Percentiles rank a stretch among this genome's conserved stretches.
phyloP scores from a whole-genome alignment of 2,329 filamentous ascomycete species.

The Ilyonectria destructans region DNA sequence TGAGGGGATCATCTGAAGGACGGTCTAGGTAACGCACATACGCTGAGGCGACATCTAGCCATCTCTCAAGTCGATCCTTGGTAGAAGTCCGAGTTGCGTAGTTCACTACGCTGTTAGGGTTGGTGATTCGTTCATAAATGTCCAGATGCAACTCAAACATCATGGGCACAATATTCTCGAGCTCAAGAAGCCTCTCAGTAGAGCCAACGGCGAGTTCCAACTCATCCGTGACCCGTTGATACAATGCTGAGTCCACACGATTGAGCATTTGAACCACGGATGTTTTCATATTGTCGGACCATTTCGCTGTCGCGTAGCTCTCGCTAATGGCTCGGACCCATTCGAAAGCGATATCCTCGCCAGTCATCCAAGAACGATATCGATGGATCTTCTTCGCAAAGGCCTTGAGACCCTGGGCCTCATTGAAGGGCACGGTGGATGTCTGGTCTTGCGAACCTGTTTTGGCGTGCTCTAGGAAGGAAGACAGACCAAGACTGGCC shows the following conservation, averaged over 20 bases:
- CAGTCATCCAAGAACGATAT: constrained; percentile 63
- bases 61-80: constrained; percentile 66
- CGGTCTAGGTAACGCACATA: constrained; percentile 58
- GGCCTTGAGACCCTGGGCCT: constrained; percentile 65
- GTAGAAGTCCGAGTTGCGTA: constrained; percentile 65
- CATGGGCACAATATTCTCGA: constrained; percentile 69
- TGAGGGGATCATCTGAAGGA: constrained; percentile 57
- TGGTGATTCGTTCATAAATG: constrained; percentile 72
- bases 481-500: constrained; percentile 69
- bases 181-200: constrained; percentile 48
- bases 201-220: constrained; percentile 52
- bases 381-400: constrained; percentile 68
- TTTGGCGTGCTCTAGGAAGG: constrained; percentile 77
- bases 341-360: constrained; percentile 72
- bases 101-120: constrained; percentile 70
- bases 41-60: constrained; percentile 67
- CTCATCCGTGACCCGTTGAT: constrained; percentile 63
- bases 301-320: constrained; percentile 70
- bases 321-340: constrained; percentile 68
- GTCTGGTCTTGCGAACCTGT: constrained; percentile 66
- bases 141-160: constrained; percentile 76
- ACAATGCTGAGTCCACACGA: constrained; percentile 68
- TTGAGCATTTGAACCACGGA: constrained; percentile 72
- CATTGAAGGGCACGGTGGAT: constrained; percentile 66
- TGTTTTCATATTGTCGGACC: constrained; percentile 72